Conservation (phyloP, 2,329 filamentous ascomycete genomes). For the Xylaria digitata region DNA sequence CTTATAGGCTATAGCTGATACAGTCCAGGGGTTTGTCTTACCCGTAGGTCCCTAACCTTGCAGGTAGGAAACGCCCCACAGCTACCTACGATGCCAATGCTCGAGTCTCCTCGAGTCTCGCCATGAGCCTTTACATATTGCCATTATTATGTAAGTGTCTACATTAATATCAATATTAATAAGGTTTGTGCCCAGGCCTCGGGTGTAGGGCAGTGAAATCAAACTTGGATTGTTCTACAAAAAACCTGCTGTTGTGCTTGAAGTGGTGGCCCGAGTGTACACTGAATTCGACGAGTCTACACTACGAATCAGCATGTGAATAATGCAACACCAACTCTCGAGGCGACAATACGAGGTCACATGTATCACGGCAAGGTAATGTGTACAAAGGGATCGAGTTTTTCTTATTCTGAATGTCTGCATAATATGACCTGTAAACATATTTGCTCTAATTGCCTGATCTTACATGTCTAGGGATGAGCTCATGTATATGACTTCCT, state of each 20-base stretch:
- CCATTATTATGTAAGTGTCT: not conserved
- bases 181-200: not conserved
- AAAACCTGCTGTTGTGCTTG: constrained; percentile 4
- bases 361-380: not conserved
- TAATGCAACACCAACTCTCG: not conserved
- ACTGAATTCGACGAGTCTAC: not conserved
- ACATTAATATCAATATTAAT: not conserved
- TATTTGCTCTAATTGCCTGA: not conserved
- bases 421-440: too few species aligned
- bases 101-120: too few species aligned
- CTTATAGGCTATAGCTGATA: not conserved
- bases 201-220: not conserved
- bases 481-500: not conserved
- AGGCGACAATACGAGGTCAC: constrained; percentile 4
- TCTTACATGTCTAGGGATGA: not conserved
- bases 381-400: not conserved
- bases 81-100: too few species aligned
- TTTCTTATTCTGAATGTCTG: not conserved
- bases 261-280: constrained; percentile 1
- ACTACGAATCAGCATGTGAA: not conserved
- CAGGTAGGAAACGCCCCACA: too few species aligned
- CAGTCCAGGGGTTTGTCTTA: constrained; percentile 5
- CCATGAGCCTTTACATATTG: too few species aligned
- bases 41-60: too few species aligned
- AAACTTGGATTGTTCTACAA: not conserved